Percentiles rank a stretch among this genome's conserved stretches.
Evolutionary conservation across 164 flowering plant genomes (phyloP).

Genomic region (Chloranthus sessilifolius): DNA sequence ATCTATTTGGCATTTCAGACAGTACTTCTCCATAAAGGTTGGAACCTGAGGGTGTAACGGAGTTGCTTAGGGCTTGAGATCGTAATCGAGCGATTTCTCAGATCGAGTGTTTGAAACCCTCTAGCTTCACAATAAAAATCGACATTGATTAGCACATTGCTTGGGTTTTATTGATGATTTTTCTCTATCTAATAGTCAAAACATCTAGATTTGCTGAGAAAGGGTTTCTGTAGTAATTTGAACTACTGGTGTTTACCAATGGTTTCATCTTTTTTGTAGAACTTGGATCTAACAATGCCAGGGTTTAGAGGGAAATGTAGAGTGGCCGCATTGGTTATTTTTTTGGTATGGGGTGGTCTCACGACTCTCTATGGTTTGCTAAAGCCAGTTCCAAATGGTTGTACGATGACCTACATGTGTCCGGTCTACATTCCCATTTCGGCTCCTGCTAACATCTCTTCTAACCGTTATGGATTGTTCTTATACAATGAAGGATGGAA

Average conservation of each 20-base stretch:
- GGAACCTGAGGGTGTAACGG: no score
- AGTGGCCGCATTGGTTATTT: constrained; percentile 31
- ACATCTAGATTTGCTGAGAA: no score
- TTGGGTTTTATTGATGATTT: no score
- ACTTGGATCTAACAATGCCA: constrained; percentile 26
- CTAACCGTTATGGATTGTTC: constrained; percentile 64
- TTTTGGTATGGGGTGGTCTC: constrained; percentile 39
- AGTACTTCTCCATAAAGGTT: no score
- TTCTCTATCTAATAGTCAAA: no score
- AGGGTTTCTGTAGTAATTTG: no score
- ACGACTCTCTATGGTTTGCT: constrained; percentile 54
- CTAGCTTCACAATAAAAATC: no score
- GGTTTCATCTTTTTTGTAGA: constrained; percentile 10
- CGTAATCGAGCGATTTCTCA: no score
- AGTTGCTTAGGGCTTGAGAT: no score
- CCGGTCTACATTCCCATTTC: constrained; percentile 86
- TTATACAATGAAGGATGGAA: constrained; percentile 99
- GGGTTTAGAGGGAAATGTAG: constrained; percentile 45
- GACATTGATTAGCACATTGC: no score
- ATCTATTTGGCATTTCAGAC: no score
- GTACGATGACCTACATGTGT: constrained; percentile 95
- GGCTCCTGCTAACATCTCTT: constrained; percentile 33
- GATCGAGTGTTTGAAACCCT: no score
- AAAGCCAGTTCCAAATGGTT: constrained; percentile 71
- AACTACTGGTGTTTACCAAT: not conserved